A percentile compares a stretch with the other conserved stretches of the same genome.
Conservation (phyloP, 371 early-diverging fungal species). For the Chytridium lagenaria region DNA sequence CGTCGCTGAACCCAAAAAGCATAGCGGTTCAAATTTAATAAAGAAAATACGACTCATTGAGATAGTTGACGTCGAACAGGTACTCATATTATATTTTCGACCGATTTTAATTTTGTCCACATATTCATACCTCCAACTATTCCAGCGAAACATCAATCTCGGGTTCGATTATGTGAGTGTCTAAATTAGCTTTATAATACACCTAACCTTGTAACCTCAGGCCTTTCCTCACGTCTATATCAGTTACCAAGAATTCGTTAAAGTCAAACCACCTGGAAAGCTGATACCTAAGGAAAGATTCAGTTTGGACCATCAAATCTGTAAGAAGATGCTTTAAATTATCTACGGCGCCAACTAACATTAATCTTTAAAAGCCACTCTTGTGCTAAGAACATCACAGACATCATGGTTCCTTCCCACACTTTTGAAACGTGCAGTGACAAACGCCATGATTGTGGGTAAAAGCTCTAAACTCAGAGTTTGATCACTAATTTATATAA, state of each 20-base stretch:
- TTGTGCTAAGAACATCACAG: neutral
- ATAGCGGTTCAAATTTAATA: neutral
- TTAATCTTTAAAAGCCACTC: neutral
- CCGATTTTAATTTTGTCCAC: neutral
- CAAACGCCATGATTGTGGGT: constrained; percentile 10
- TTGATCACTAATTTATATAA: neutral
- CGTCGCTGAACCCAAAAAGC: constrained; percentile 11
- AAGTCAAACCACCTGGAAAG: constrained; percentile 16
- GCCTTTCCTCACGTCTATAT: constrained; percentile 12
- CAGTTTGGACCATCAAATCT: constrained; percentile 8
- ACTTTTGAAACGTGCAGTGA: neutral
- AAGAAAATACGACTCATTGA: neutral
- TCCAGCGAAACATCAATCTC: neutral
- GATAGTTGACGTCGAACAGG: constrained; percentile 10
- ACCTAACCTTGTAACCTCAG: neutral
- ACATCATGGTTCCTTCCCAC: neutral
- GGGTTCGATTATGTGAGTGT: constrained; percentile 3
- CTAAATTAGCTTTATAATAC: neutral
- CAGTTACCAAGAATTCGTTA: constrained; percentile 1
- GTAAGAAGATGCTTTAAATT: neutral
- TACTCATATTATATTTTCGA: neutral
- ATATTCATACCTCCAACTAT: neutral
- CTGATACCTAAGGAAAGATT: neutral
- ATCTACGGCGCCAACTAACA: constrained; percentile 1
- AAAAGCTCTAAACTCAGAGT: neutral